phyloP scores from a whole-genome alignment of 371 early-diverging fungal species.

The Actinomucor elegans region DNA sequence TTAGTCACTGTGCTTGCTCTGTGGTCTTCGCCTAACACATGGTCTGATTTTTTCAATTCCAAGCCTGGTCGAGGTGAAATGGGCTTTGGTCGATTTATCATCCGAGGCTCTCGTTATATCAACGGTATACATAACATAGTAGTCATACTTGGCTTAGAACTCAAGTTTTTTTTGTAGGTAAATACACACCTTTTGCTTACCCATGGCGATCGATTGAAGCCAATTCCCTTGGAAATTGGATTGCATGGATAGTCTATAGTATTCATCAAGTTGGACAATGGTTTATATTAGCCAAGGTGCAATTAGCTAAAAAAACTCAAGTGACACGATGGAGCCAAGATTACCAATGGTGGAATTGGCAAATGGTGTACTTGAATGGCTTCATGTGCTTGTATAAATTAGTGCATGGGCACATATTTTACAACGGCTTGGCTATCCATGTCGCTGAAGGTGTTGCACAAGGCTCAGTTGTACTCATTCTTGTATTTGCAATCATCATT shows the following conservation, averaged over 20 bases:
- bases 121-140: slow-evolving; percentile 19
- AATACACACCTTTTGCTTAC: slow-evolving; percentile 45
- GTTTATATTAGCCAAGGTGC: slow-evolving; percentile 28
- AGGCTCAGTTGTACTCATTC: slow-evolving; percentile 39
- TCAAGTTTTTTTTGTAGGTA: too few species aligned
- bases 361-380: slow-evolving; percentile 40
- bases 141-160: too few species aligned
- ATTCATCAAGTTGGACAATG: slow-evolving; percentile 43
- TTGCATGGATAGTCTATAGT: slow-evolving; percentile 33
- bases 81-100: slow-evolving; percentile 41
- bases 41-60: slow-evolving; percentile 36
- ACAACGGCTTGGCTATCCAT: slow-evolving; percentile 41
- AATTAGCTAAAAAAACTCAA: slow-evolving; percentile 20
- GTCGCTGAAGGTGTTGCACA: slow-evolving; percentile 44
- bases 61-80: slow-evolving; percentile 42
- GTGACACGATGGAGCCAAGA: slow-evolving; percentile 23
- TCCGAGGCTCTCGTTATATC: slow-evolving; percentile 34
- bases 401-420: slow-evolving; percentile 33
- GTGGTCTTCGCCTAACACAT: slow-evolving; percentile 19
- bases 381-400: slow-evolving; percentile 36
- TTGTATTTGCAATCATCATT: slow-evolving; percentile 37
- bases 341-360: slow-evolving; percentile 47
- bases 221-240: slow-evolving; percentile 12
- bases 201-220: slow-evolving; percentile 35
- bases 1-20: slow-evolving; percentile 14